Evolutionary conservation across 306 rosid genomes (phyloP).

Genomic region (Bauhinia variegata): DNA sequence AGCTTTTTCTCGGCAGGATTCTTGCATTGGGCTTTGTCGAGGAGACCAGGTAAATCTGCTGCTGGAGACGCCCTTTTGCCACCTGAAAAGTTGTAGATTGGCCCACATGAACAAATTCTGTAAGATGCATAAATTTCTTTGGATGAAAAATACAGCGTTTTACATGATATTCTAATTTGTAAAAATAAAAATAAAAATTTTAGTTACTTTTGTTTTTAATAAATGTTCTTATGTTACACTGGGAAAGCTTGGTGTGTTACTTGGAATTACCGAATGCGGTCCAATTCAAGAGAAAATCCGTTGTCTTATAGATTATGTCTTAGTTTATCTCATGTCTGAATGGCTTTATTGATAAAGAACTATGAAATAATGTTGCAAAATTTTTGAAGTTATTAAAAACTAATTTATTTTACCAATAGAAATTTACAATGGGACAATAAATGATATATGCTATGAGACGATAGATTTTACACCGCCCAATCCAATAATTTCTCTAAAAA

Average conservation of each 20-base stretch:
- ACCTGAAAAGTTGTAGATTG: constrained; percentile 19
- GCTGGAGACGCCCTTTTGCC: constrained; percentile 45
- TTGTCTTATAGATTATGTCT: no score
- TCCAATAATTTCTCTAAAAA: no score
- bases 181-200: background rate
- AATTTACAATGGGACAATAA: no score
- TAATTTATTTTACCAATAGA: no score
- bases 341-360: no score
- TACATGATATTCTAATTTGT: background rate
- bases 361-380: no score
- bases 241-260: background rate
- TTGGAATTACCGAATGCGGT: no score
- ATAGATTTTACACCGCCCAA: no score
- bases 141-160: background rate
- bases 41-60: constrained; percentile 31
- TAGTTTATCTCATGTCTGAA: no score
- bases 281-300: no score
- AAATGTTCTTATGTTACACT: background rate
- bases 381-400: no score
- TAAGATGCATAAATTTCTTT: background rate
- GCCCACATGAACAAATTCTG: background rate
- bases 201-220: background rate
- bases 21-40: constrained; percentile 62
- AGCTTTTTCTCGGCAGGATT: constrained; percentile 80
- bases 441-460: no score